These are phyloP conservation scores for Chrysoporthe puriensis DNA, from an alignment of 2,329 filamentous ascomycete genomes.

Conservation along the genomic window DNA sequence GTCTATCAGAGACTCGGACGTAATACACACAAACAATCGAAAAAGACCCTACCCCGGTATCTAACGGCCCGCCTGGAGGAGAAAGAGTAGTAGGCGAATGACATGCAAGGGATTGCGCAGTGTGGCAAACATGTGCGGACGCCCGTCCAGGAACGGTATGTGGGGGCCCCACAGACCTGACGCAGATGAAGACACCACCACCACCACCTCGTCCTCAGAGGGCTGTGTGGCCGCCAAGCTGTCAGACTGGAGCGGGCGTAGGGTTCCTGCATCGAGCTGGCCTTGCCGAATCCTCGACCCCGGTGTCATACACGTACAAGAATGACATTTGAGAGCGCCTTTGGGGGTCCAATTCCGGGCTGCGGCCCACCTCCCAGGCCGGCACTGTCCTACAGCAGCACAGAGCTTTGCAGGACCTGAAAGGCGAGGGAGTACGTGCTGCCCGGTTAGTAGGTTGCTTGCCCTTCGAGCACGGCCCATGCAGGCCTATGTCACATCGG, in stretches of 20 bases:
- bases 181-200: conserved; percentile 14
- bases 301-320: background rate
- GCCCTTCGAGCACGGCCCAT: background rate
- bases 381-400: no score
- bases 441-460: no score
- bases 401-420: background rate
- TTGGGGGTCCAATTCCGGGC: background rate
- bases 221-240: background rate
- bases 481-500: background rate
- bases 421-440: no score
- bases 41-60: no score
- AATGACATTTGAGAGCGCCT: background rate
- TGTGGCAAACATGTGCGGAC: background rate
- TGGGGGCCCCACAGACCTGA: background rate
- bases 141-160: background rate
- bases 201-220: background rate
- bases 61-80: no score
- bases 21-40: background rate
- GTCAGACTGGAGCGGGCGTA: background rate
- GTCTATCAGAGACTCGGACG: background rate
- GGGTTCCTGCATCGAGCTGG: conserved; percentile 15
- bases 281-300: background rate
- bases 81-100: background rate
- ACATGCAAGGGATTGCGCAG: background rate
- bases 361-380: no score